These are phyloP conservation scores for Eucalyptus erythrocorys DNA, from an alignment of 345 rosid species.

Conservation along the genomic window DNA sequence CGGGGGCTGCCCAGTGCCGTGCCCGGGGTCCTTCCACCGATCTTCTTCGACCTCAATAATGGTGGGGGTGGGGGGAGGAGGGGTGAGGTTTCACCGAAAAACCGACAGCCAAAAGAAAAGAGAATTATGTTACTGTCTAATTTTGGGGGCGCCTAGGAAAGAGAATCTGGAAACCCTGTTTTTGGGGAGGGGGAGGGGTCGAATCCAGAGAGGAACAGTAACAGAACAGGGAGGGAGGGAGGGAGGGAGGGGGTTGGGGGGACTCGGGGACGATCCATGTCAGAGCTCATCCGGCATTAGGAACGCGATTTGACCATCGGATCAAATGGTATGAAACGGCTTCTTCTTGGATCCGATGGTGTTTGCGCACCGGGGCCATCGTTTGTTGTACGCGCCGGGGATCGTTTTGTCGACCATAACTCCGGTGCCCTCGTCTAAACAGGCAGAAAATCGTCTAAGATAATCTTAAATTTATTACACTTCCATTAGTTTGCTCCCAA, in stretches of 20 bases:
- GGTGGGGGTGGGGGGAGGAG: background rate
- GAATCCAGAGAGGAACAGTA: background rate
- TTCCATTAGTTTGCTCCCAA: too few relatives aligned
- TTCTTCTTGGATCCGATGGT: background rate
- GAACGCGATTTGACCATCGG: background rate
- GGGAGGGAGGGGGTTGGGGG: too few relatives aligned
- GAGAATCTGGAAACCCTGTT: background rate
- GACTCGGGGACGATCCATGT: background rate
- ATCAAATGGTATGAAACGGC: background rate
- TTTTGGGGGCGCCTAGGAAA: background rate
- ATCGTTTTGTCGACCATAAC: too few relatives aligned
- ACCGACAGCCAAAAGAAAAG: background rate
- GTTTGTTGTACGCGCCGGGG: too few relatives aligned
- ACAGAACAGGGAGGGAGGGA: background rate
- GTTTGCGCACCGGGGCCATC: background rate
- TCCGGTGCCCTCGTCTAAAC: too few relatives aligned
- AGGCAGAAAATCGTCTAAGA: too few relatives aligned
- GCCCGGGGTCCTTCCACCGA: background rate
- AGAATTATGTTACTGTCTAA: background rate
- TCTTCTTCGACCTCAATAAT: background rate
- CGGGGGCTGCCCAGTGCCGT: too few relatives aligned
- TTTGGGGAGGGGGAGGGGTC: background rate
- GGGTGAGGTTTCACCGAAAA: background rate
- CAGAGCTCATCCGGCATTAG: background rate
- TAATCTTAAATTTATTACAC: accelerated